Percentiles rank a stretch among this genome's conserved stretches.
These are phyloP conservation scores for Escovopsis sp. DNA, from an alignment of 2,329 filamentous ascomycete genomes.

Conservation along the genomic window DNA sequence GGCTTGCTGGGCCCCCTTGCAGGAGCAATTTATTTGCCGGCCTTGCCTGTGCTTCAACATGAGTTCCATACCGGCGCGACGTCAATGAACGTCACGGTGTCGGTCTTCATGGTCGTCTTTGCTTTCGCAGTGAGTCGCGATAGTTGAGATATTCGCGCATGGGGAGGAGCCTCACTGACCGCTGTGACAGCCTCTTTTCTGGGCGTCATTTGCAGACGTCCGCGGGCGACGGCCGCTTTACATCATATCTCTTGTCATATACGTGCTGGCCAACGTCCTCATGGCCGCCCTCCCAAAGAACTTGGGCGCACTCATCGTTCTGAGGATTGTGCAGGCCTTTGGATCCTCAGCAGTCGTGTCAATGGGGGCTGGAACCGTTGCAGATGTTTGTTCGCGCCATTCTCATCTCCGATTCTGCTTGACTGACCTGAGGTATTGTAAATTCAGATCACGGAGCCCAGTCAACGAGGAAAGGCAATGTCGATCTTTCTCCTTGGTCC, in stretches of 20 bases:
- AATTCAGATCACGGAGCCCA: constrained; percentile 16
- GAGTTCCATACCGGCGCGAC: constrained; percentile 21
- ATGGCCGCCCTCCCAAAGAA: constrained; percentile 23
- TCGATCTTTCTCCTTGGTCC: constrained; percentile 27
- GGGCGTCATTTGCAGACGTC: constrained; percentile 23
- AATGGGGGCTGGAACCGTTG: constrained; percentile 27
- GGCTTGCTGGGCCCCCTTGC: constrained; percentile 27
- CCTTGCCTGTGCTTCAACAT: constrained; percentile 20
- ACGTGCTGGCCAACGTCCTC: constrained; percentile 22
- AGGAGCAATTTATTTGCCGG: constrained; percentile 28
- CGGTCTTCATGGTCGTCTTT: constrained; percentile 28
- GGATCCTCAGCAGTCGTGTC: constrained; percentile 26
- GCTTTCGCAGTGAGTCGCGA: constrained; percentile 18
- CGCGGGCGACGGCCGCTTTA: constrained; percentile 25
- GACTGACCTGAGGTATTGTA: too few relatives aligned
- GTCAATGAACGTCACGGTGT: constrained; percentile 27
- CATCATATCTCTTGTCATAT: constrained; percentile 23
- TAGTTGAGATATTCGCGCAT: not conserved
- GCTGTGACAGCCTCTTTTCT: constrained; percentile 20
- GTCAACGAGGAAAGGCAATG: constrained; percentile 23
- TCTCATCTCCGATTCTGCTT: not conserved
- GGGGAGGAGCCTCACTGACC: too few relatives aligned
- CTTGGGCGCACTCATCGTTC: constrained; percentile 20
- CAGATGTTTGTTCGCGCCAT: constrained; percentile 14
- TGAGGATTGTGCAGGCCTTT: constrained; percentile 26